phyloP scores from a whole-genome alignment of 2,329 filamentous ascomycete species.

The Phialemonium atrogriseum region DNA sequence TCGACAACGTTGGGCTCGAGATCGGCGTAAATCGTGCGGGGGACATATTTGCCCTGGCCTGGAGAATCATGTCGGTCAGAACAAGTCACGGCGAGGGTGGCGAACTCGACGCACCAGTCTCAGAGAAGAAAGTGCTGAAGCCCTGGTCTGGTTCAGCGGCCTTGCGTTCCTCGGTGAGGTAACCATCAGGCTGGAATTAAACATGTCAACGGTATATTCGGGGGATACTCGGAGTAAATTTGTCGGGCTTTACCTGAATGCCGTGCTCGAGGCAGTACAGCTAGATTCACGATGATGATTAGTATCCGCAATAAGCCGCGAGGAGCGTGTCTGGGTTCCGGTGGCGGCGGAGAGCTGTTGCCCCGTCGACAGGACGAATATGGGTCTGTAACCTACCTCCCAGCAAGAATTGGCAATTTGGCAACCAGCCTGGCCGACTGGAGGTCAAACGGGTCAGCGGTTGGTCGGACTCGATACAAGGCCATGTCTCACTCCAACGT shows the following conservation, averaged over 20 bases:
- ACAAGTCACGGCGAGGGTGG: slow-evolving; percentile 1
- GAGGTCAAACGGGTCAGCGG: slow-evolving; percentile 45
- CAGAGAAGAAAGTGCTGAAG: slow-evolving; percentile 99
- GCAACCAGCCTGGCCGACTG: slow-evolving; percentile 99
- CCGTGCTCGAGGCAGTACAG: slow-evolving; percentile 99
- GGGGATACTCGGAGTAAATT: too few relatives aligned
- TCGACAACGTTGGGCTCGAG: slow-evolving; percentile 99
- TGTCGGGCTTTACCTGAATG: slow-evolving; percentile 70
- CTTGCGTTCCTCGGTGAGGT: slow-evolving; percentile 97
- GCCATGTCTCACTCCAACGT: slow-evolving; percentile 18
- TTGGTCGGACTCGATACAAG: slow-evolving; percentile 1
- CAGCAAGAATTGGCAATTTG: slow-evolving; percentile 99
- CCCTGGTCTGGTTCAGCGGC: slow-evolving; percentile 86
- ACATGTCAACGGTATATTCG: slow-evolving; percentile 21
- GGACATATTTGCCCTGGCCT: slow-evolving; percentile 99
- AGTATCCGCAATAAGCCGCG: too few relatives aligned
- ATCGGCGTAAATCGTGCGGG: slow-evolving; percentile 98
- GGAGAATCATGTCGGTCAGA: slow-evolving; percentile 5
- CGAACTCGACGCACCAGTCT: slow-evolving; percentile 72
- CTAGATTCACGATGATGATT: too few relatives aligned
- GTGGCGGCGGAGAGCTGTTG: background rate
- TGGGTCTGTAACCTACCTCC: slow-evolving; percentile 67
- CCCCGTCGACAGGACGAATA: slow-evolving; percentile 2
- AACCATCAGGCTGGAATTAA: slow-evolving; percentile 78
- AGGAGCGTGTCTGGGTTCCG: background rate